phyloP scores from a whole-genome alignment of 2,329 filamentous ascomycete genomes.

The Neocucurbitaria cava region DNA sequence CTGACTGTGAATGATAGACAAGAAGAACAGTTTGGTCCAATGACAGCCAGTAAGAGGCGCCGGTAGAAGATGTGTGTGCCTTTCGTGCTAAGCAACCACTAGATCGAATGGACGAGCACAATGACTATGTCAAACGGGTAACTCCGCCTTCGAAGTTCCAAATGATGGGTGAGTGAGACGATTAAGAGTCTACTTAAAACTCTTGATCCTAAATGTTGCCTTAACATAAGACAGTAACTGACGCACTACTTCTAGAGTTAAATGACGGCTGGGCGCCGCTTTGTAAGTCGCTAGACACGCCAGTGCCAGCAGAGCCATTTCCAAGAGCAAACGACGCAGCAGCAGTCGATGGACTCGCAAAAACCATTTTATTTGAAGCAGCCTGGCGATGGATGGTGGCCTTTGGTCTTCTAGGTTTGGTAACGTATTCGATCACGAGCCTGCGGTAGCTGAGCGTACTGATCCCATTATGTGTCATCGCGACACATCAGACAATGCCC shows the following conservation, averaged over 20 bases:
- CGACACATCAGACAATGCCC: no score
- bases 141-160: background rate
- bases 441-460: background rate
- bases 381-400: background rate
- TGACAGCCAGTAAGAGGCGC: background rate
- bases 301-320: background rate
- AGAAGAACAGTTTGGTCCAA: background rate
- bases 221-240: background rate
- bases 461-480: no score
- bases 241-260: background rate
- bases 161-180: background rate
- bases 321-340: background rate
- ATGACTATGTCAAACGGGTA: background rate
- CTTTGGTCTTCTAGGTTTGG: background rate
- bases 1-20: background rate
- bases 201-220: background rate
- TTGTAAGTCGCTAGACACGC: background rate
- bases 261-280: background rate
- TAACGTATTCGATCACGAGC: background rate
- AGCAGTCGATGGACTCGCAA: background rate
- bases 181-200: background rate
- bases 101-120: background rate
- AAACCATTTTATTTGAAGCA: background rate
- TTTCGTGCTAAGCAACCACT: background rate
- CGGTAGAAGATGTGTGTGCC: background rate